Evolutionary conservation across 2,329 filamentous ascomycete genomes (phyloP).

Genomic region (Scedosporium minutisporum): DNA sequence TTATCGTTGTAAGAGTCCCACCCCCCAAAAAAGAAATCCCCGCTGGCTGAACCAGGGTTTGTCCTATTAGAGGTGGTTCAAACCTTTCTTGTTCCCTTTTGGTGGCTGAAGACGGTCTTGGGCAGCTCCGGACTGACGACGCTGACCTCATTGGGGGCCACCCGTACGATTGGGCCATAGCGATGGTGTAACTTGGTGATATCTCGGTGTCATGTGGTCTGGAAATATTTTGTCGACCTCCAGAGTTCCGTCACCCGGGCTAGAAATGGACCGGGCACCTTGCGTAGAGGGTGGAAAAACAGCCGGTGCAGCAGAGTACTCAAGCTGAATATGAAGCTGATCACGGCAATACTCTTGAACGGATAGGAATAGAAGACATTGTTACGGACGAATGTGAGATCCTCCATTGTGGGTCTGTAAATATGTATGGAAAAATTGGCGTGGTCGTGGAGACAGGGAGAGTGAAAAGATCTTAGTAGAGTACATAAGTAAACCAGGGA

Average conservation of each 20-base stretch:
- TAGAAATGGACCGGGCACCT: not conserved
- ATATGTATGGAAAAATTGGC: too few species aligned
- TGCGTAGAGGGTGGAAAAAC: not conserved
- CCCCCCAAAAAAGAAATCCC: not conserved
- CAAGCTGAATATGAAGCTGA: too few species aligned
- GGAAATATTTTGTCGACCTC: not conserved
- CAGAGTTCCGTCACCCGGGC: not conserved
- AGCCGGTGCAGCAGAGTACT: too few species aligned
- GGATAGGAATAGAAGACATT: too few species aligned
- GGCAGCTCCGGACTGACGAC: constrained; percentile 24
- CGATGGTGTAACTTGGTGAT: constrained; percentile 10
- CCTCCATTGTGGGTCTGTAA: too few species aligned
- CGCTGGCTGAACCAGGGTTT: not conserved
- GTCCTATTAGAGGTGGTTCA: not conserved
- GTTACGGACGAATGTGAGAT: too few species aligned
- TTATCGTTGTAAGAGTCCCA: not conserved
- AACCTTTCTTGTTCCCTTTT: not conserved
- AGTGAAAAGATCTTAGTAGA: too few species aligned
- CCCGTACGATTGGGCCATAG: constrained; percentile 26
- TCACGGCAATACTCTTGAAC: too few species aligned
- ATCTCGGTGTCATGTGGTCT: not conserved
- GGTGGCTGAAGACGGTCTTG: constrained; percentile 29
- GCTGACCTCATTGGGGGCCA: constrained; percentile 27
- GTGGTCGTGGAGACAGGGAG: too few species aligned
- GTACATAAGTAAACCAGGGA: too few species aligned